A percentile compares a stretch with the other conserved stretches of the same genome.
Evolutionary conservation across 2,329 filamentous ascomycete genomes (phyloP).

Genomic region (Stagonosporopsis vannaccii): DNA sequence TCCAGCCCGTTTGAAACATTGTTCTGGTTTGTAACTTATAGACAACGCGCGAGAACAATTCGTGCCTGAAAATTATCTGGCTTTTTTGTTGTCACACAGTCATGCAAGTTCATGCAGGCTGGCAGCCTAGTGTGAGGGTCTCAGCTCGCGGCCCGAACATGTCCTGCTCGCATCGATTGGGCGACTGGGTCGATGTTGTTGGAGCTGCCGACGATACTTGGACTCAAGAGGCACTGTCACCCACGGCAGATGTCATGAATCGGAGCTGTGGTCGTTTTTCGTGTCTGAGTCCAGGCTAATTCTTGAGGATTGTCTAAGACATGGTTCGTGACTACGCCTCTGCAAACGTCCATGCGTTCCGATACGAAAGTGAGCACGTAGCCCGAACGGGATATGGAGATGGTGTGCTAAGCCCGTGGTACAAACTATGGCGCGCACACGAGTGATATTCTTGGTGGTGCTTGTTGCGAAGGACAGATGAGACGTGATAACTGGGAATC

Average conservation of each 20-base stretch:
- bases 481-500: not conserved
- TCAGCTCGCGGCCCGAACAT: constrained; percentile 12
- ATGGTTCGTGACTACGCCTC: not conserved
- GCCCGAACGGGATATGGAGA: not conserved
- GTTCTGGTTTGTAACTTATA: not conserved
- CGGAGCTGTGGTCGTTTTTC: not conserved
- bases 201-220: not conserved
- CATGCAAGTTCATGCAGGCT: constrained; percentile 4
- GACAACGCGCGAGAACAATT: not conserved
- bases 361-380: not conserved
- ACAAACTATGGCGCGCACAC: not conserved
- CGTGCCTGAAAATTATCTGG: not conserved
- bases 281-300: not conserved
- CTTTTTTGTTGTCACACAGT: not conserved
- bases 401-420: not conserved
- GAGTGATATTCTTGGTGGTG: not conserved
- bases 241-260: not conserved
- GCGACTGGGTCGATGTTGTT: constrained; percentile 1
- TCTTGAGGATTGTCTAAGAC: not conserved
- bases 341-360: not conserved
- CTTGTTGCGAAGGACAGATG: constrained; percentile 1
- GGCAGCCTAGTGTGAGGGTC: constrained; percentile 1
- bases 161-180: constrained; percentile 5
- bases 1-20: not conserved
- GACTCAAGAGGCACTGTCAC: not conserved